A percentile compares a stretch with the other conserved stretches of the same genome.
phyloP scores from a whole-genome alignment of 805 yeast genomes.

The Lipomyces starkeyi region DNA sequence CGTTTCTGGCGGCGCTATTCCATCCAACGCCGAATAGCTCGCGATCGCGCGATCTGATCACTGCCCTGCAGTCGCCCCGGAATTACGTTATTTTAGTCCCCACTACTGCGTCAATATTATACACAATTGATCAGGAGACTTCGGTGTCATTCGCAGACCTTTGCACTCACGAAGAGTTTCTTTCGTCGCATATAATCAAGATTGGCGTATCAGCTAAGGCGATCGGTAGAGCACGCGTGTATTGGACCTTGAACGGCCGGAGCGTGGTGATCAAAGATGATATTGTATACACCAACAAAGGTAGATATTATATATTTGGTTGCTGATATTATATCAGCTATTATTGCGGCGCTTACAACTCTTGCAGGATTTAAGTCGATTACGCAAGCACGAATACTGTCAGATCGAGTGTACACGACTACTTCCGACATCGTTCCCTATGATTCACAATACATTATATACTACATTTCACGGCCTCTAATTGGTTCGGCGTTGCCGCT shows the following conservation, averaged over 20 bases:
- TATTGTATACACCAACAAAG: slow-evolving; percentile 60
- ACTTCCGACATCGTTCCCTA: slow-evolving; percentile 31
- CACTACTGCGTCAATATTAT: slow-evolving; percentile 54
- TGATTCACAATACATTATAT: slow-evolving; percentile 26
- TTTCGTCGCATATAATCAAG: slow-evolving; percentile 64
- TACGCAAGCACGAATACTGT: slow-evolving; percentile 59
- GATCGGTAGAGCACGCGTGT: slow-evolving; percentile 50
- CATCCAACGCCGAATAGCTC: slow-evolving; percentile 28
- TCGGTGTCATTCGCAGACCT: slow-evolving; percentile 53
- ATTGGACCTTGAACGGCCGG: slow-evolving; percentile 60
- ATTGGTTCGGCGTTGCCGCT: slow-evolving; percentile 35
- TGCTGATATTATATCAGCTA: neutral
- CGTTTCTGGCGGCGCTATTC: slow-evolving; percentile 36
- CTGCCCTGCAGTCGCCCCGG: slow-evolving; percentile 47
- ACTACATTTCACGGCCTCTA: slow-evolving; percentile 36
- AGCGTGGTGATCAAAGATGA: slow-evolving; percentile 64
- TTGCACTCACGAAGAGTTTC: slow-evolving; percentile 64
- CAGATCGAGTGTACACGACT: slow-evolving; percentile 64
- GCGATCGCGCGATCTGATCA: slow-evolving; percentile 33
- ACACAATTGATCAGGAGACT: slow-evolving; percentile 48
- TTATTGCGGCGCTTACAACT: slow-evolving; percentile 18
- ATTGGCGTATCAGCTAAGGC: slow-evolving; percentile 41
- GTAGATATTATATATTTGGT: slow-evolving; percentile 47
- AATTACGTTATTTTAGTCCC: slow-evolving; percentile 69
- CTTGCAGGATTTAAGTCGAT: slow-evolving; percentile 29